Conservation (phyloP, 306 rosid species). For the Delonix regia region DNA sequence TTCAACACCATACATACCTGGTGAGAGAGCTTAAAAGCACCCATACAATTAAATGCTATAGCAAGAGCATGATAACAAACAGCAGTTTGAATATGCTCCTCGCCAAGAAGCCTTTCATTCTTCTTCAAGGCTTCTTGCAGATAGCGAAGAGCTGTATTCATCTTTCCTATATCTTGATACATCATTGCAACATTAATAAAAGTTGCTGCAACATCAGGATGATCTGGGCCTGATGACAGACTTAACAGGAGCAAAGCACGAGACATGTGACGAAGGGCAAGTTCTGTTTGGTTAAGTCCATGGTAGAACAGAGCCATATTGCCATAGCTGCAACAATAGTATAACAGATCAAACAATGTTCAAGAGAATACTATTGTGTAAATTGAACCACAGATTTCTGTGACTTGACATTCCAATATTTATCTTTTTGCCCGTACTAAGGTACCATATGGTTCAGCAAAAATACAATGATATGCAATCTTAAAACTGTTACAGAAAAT, state of each 20-base stretch:
- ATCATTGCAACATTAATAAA: conserved; percentile 96
- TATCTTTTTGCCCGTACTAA: conserved; percentile 5
- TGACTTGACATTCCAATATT: conserved; percentile 3
- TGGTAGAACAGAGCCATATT: conserved; percentile 98
- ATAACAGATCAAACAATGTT: conserved; percentile 31
- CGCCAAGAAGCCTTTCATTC: conserved; percentile 96
- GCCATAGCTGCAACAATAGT: conserved; percentile 76
- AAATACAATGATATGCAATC: not conserved
- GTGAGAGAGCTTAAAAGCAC: conserved; percentile 95
- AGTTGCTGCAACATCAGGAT: conserved; percentile 98
- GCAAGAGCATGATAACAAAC: conserved; percentile 99
- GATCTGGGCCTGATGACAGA: conserved; percentile 96
- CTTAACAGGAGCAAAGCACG: conserved; percentile 92
- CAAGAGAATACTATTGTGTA: not conserved
- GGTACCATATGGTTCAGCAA: not conserved
- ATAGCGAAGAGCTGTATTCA: conserved; percentile 97
- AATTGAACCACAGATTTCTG: not conserved
- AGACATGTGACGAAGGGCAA: conserved; percentile 95
- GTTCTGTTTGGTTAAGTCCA: conserved; percentile 96
- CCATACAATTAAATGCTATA: conserved; percentile 96
- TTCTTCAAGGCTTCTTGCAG: conserved; percentile 97
- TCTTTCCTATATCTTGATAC: conserved; percentile 98
- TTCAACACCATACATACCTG: conserved; percentile 57
- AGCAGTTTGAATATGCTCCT: conserved; percentile 98
- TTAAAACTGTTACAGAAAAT: conserved; percentile 19